Evolutionary conservation across 192 early-diverging fungal genomes (phyloP).

Genomic region (Pilobolus umbonatus): DNA sequence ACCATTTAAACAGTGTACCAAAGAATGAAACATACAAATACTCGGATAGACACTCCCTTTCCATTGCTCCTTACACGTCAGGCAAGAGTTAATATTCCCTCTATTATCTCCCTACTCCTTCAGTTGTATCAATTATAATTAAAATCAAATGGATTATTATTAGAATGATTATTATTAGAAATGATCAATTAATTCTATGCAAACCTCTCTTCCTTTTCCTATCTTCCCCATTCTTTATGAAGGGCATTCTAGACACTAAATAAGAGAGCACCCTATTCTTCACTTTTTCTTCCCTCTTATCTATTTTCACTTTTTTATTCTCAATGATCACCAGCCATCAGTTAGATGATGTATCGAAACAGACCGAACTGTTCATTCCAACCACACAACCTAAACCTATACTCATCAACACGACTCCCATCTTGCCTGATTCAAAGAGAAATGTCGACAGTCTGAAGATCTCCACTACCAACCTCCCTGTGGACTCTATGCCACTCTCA

Average conservation of each 20-base stretch:
- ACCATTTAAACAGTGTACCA: no score
- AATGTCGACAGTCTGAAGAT: not conserved
- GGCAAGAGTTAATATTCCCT: no score
- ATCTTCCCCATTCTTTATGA: not conserved
- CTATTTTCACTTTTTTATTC: not conserved
- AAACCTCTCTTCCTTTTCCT: not conserved
- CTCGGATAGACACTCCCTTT: no score
- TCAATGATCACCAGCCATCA: not conserved
- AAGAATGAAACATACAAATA: no score
- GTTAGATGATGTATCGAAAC: not conserved
- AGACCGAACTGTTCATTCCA: not conserved
- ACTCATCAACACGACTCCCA: constrained; percentile 2
- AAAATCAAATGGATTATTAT: no score
- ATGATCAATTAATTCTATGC: no score
- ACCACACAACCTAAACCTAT: constrained; percentile 3
- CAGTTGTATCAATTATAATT: no score
- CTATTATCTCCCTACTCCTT: no score
- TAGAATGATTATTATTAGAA: no score
- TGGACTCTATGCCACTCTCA: not conserved
- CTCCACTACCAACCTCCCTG: not conserved
- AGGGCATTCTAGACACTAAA: no score
- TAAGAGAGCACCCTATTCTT: not conserved
- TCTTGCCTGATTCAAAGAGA: not conserved
- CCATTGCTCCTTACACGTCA: no score
- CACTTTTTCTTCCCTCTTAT: not conserved